phyloP scores from a whole-genome alignment of 192 early-diverging fungal species.

The Gonapodya sp. region DNA sequence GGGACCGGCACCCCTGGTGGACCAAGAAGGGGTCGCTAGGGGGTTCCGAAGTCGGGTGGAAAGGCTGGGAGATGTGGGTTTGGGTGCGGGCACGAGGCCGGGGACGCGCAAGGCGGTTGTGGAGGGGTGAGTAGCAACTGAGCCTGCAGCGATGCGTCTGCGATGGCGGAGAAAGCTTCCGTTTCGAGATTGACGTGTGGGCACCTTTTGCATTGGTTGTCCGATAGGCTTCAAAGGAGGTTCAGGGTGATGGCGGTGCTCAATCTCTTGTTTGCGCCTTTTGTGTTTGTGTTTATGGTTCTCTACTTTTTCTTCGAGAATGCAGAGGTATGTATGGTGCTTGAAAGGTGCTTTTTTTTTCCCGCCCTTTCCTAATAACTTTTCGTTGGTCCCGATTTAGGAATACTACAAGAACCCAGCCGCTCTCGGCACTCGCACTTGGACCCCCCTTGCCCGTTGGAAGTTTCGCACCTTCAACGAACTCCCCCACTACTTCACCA shows the following conservation, averaged over 20 bases:
- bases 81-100: neutral
- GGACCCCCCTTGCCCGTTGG: constrained; percentile 80
- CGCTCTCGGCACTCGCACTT: constrained; percentile 66
- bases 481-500: constrained; percentile 77
- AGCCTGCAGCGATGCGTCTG: neutral
- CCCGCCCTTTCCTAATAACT: neutral
- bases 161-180: neutral
- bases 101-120: neutral
- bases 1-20: neutral
- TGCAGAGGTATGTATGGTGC: constrained; percentile 60
- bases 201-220: neutral
- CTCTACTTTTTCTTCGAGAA: constrained; percentile 87
- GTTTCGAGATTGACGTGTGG: neutral
- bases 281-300: constrained; percentile 70
- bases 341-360: neutral
- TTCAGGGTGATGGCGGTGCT: constrained; percentile 84
- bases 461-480: constrained; percentile 98
- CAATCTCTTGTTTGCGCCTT: constrained; percentile 76
- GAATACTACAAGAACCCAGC: constrained; percentile 74
- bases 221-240: constrained; percentile 39
- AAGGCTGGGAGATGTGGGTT: neutral
- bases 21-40: neutral
- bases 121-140: neutral
- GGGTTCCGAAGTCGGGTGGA: neutral
- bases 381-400: constrained; percentile 22